A percentile compares a stretch with the other conserved stretches of the same genome.
phyloP scores from a whole-genome alignment of 2,329 filamentous ascomycete species.

The Calonectria crousiana region DNA sequence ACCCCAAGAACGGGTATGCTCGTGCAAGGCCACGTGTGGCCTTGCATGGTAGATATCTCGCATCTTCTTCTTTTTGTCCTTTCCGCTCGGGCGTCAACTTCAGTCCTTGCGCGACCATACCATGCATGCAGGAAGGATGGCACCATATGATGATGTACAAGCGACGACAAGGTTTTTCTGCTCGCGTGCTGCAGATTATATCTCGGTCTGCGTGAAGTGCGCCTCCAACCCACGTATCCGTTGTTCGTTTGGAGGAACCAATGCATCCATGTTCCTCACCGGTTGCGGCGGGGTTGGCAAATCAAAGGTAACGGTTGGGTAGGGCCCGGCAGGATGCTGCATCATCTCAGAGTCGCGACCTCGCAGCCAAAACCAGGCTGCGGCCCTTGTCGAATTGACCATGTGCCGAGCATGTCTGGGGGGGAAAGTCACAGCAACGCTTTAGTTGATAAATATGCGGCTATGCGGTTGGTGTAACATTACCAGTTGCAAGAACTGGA shows the following conservation, averaged over 20 bases:
- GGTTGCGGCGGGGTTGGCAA: slow-evolving; percentile 23
- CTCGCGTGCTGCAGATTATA: slow-evolving; percentile 12
- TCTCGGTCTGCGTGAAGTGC: slow-evolving; percentile 21
- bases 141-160: background rate
- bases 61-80: slow-evolving; percentile 7
- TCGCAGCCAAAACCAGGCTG: background rate
- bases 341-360: slow-evolving; percentile 12
- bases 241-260: slow-evolving; percentile 2
- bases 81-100: slow-evolving; percentile 22
- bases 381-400: background rate
- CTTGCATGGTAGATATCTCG: slow-evolving; percentile 4
- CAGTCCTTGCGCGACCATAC: background rate
- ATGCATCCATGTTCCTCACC: slow-evolving; percentile 16
- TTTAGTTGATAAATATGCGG: slow-evolving; percentile 3
- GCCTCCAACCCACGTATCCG: slow-evolving; percentile 12
- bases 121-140: background rate
- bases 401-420: background rate
- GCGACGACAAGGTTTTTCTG: slow-evolving; percentile 2
- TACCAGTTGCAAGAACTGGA: background rate
- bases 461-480: slow-evolving; percentile 10
- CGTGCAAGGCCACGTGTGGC: slow-evolving; percentile 28
- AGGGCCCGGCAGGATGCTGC: slow-evolving; percentile 15
- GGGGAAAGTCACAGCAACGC: background rate
- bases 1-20: slow-evolving; percentile 1
- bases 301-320: slow-evolving; percentile 9